Conservation (phyloP, 495 filamentous ascomycete species). For the Hypoxylon perforatum region DNA sequence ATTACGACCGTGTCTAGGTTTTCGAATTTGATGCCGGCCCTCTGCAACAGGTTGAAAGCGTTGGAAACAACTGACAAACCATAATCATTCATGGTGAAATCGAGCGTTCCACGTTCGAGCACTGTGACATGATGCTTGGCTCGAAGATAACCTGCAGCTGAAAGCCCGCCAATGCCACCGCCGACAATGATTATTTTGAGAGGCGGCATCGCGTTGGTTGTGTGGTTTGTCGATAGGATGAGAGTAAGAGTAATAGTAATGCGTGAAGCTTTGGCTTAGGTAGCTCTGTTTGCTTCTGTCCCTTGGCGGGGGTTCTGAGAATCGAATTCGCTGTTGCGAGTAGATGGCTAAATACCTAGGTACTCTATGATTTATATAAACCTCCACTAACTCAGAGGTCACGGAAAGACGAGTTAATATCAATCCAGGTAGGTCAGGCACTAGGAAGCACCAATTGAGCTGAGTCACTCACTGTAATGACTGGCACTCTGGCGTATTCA, state of each 20-base stretch:
- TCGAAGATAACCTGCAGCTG: constrained; percentile 43
- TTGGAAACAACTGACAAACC: constrained; percentile 43
- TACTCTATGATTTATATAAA: no score
- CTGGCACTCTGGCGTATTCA: no score
- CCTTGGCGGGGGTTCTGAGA: no score
- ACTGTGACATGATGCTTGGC: constrained; percentile 43
- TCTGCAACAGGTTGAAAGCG: constrained; percentile 41
- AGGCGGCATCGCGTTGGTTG: constrained; percentile 22
- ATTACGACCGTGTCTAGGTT: constrained; percentile 41
- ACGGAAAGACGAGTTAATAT: no score
- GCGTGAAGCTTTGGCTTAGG: background rate
- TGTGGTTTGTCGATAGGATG: background rate
- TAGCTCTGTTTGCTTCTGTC: background rate
- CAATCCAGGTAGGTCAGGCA: no score
- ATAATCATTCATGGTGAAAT: constrained; percentile 44
- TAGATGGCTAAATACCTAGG: no score
- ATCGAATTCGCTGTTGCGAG: no score
- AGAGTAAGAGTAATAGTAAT: no score
- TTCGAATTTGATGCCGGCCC: constrained; percentile 34
- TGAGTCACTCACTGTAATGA: no score
- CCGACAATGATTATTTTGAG: constrained; percentile 42
- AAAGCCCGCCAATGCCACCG: constrained; percentile 41
- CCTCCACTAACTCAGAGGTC: no score
- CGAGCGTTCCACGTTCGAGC: constrained; percentile 42
- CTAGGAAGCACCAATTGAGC: no score